Base-by-base conservation (phyloP, 768 basidiomycete genomes). In the Pseudohyphozyma bogoriensis region DNA sequence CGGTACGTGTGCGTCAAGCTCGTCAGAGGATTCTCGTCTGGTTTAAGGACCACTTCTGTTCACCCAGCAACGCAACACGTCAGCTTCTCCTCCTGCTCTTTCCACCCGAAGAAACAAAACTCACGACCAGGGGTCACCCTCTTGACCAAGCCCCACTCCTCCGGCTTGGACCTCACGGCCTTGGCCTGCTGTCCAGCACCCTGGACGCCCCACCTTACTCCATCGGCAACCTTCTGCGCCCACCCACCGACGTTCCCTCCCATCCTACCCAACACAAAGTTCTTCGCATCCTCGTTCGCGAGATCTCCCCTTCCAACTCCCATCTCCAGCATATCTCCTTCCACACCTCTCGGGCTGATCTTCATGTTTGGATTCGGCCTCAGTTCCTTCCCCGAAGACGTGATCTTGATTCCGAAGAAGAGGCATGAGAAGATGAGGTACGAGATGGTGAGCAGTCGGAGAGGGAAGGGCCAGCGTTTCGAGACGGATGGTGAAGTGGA, bases 1-100 rank as follows among this genome's bases (percentile, higher is more conserved):
- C 70, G 70, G 58, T 71, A 71, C 2, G 69, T 64, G 50, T 67
- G 65, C 20, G 61, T 49, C 37, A 70, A 62, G 8, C 57, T 55
- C 18, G 65, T 59, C 16, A 70, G 66, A 22, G 69, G 69, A 52
- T 68, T 68, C 20, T 42, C 16, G 3, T 56, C 28, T 15, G 69
- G 51, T n/a, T n/a, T n/a, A n/a, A n/a, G n/a, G n/a, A n/a, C n/a
- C n/a, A n/a, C n/a, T n/a, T n/a, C n/a, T n/a, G n/a, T n/a, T n/a
- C n/a, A n/a, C n/a, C n/a, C 20, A 29, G 3, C 9, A 1, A 28
- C 3, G 10, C 7, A 13, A 1, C 15, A 28, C 13, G 16, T 22
- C 32, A 52, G 20, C 4, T 3, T 24, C 10, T 3, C 12, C 12
- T 26, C n/a, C 51, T 52, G 35, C 18, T 24, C 1, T 22, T 9